A percentile compares a stretch with the other conserved stretches of the same genome.
These are phyloP conservation scores for Theileria equi DNA, from an alignment of 169 alveolate species.

Conservation along the genomic window DNA sequence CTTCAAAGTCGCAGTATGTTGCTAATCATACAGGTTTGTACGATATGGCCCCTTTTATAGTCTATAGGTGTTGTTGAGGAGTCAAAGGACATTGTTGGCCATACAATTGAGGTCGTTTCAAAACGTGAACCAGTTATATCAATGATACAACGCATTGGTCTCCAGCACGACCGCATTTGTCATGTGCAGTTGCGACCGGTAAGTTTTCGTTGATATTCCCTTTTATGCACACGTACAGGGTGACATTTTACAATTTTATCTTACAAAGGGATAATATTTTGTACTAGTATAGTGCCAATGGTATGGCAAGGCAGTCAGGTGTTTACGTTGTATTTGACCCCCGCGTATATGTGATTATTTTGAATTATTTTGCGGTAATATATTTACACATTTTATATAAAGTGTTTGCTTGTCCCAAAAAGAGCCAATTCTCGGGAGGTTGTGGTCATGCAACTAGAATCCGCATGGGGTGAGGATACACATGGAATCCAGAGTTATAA, in stretches of 20 bases:
- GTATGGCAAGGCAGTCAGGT: background rate
- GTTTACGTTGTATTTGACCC: no score
- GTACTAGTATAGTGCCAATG: background rate
- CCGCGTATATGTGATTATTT: no score
- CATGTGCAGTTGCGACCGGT: conserved; percentile 63
- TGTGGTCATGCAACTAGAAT: no score
- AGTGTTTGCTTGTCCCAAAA: no score
- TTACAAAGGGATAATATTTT: conserved; percentile 40
- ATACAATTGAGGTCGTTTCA: conserved; percentile 57
- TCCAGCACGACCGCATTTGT: conserved; percentile 58
- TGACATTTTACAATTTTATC: conserved; percentile 46
- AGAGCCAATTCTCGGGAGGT: no score
- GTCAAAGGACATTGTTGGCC: conserved; percentile 55
- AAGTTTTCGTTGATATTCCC: background rate
- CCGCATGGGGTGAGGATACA: no score
- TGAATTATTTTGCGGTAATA: no score
- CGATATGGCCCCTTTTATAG: background rate
- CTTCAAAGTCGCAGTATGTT: conserved; percentile 34
- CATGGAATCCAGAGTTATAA: no score
- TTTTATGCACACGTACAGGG: conserved; percentile 15
- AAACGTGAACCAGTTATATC: conserved; percentile 36
- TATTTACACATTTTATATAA: no score
- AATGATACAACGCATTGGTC: conserved; percentile 58
- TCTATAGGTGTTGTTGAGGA: conserved; percentile 32
- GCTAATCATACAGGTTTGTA: conserved; percentile 44